Evolutionary conservation across 2,329 filamentous ascomycete species (phyloP), one percentile per base, ranked within the genome.

Genomic region (Ustulina deusta): DNA sequence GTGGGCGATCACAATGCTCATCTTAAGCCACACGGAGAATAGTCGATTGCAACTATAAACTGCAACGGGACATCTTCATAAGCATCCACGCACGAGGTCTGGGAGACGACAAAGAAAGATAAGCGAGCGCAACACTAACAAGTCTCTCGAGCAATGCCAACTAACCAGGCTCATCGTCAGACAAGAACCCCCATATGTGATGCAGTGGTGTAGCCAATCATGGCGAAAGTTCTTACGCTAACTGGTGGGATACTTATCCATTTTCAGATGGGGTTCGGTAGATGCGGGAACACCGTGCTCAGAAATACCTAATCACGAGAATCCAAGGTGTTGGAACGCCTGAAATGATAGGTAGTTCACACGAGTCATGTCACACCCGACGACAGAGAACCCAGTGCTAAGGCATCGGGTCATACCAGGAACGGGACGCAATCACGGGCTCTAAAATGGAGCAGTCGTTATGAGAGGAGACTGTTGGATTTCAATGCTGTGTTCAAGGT

Each of bases 271-370:
- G 49, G 55, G 59, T 55, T 58, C 62, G 57, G 62, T 62, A 62
- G 52, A 66, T 63, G 40, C 44, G 66, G 66, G 66, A 63, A 68
- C 55, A 61, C 56, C 56, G 46, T 65, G 44, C 62, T 61, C 62
- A 61, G 56, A 56, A 60, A 56, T 63, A n/a, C n/a, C n/a, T n/a
- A 48, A 56, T 51, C 55, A 42, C 42, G 40, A 36, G 52, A 65
- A 60, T 40, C 63, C 66, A 59, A 57, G 62, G 48, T 32, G 48
- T 36, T 69, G 63, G 66, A 48, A 66, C 54, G 42, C 42, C 61
- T 32, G 57, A 68, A 58, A 57, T 68, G 60, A 56, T 44, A 15
- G 60, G 51, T 44, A 15, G 58, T 58, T 66, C 52, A 60, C 62
- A 54, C 27, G 51, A 52, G 54, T 56, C 62, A 49, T 54, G 57